phyloP scores from a whole-genome alignment of 148 eudicot genomes.

The Rhododendron williamsianum region DNA sequence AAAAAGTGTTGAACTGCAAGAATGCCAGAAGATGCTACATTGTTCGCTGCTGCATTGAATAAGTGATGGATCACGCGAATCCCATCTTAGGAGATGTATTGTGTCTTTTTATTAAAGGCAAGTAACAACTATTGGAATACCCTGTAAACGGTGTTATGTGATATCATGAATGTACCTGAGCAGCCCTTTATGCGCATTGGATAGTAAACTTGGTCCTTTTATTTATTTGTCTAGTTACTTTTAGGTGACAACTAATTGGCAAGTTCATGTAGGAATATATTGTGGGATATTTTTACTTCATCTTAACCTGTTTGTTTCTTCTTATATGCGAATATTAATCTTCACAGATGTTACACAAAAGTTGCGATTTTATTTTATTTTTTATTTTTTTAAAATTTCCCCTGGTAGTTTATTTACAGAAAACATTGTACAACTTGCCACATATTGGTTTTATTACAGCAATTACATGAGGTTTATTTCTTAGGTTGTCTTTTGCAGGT shows the following conservation, averaged over 20 bases:
- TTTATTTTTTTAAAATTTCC: neutral
- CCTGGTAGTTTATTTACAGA: neutral
- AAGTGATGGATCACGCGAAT: neutral
- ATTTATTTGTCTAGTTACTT: neutral
- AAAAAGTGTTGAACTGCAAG: neutral
- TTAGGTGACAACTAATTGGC: neutral
- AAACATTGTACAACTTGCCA: neutral
- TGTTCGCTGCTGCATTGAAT: neutral
- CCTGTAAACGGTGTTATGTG: neutral
- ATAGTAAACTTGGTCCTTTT: neutral
- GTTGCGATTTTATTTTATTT: no score
- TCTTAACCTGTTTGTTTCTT: neutral
- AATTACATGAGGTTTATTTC: constrained; percentile 1
- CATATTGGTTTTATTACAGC: neutral
- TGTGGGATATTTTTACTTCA: neutral
- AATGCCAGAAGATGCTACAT: neutral
- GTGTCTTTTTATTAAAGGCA: neutral
- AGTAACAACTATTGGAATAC: neutral
- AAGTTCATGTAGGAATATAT: neutral
- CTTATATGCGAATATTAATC: neutral
- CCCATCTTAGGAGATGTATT: neutral
- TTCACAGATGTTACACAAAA: neutral
- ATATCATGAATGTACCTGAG: neutral
- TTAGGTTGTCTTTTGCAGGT: constrained; percentile 48
- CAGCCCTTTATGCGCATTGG: neutral